Evolutionary conservation across 768 basidiomycete genomes (phyloP).

Genomic region (Suillus luteus): DNA sequence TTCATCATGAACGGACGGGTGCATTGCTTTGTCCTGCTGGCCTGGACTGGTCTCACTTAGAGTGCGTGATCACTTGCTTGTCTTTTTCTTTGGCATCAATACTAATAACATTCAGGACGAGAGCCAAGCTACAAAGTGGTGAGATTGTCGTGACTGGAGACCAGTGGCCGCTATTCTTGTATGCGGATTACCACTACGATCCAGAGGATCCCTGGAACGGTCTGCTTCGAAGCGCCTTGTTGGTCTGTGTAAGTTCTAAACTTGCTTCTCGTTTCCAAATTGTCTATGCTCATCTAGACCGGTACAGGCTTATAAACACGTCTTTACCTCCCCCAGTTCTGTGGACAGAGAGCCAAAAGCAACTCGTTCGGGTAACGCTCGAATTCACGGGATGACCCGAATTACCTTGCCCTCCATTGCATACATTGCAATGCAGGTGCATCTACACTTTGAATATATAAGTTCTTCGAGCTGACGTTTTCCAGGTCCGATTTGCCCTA

Average conservation of each 20-base stretch:
- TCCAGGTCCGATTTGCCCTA: conserved; percentile 22
- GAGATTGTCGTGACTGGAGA: conserved; percentile 23
- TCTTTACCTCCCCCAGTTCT: conserved; percentile 36
- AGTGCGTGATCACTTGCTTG: conserved; percentile 11
- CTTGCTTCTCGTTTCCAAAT: not conserved
- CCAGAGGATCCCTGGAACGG: conserved; percentile 31
- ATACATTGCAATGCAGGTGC: conserved; percentile 24
- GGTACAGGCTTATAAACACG: conserved; percentile 27
- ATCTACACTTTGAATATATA: not conserved
- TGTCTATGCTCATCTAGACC: not conserved
- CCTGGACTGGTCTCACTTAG: conserved; percentile 22
- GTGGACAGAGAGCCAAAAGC: conserved; percentile 30
- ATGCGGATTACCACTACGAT: conserved; percentile 21
- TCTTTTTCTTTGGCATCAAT: not conserved
- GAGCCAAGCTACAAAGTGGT: conserved; percentile 11
- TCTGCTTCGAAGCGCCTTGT: conserved; percentile 22
- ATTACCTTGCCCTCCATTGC: conserved; percentile 22
- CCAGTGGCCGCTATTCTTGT: conserved; percentile 30
- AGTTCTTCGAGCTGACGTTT: not conserved
- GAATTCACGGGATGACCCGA: conserved; percentile 20
- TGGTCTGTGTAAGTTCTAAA: conserved; percentile 22
- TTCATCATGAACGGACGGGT: conserved; percentile 23
- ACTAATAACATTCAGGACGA: not conserved
- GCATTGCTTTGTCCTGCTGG: conserved; percentile 24
- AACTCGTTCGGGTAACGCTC: conserved; percentile 26